phyloP scores from a whole-genome alignment of 176 grass and related monocot genomes.

The Dactylis glomerata region DNA sequence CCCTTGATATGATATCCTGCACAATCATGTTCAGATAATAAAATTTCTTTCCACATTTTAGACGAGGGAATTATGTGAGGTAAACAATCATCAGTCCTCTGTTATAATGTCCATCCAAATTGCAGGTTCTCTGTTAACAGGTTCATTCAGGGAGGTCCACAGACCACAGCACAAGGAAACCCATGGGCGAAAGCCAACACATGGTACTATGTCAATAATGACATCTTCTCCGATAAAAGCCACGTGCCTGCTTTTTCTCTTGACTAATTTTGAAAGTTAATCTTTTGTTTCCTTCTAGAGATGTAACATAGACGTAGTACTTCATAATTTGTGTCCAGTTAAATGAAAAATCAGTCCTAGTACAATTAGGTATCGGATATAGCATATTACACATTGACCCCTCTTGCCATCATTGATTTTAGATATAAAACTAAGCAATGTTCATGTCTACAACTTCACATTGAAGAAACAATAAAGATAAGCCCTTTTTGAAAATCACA shows the following conservation, averaged over 20 bases:
- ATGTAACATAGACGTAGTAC: background rate
- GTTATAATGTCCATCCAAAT: background rate
- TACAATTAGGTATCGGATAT: background rate
- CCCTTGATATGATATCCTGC: constrained; percentile 40
- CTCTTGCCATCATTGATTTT: background rate
- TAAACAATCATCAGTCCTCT: background rate
- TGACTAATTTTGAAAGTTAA: background rate
- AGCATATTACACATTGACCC: background rate
- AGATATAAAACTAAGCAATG: background rate
- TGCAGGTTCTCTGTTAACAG: background rate
- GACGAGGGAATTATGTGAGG: background rate
- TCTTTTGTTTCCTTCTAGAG: background rate
- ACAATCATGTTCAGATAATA: background rate
- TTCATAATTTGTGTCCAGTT: background rate
- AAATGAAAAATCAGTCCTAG: background rate
- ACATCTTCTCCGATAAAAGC: background rate
- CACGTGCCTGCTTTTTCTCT: background rate
- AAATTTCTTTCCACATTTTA: background rate
- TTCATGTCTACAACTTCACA: background rate
- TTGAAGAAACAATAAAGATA: background rate
- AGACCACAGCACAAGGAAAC: background rate
- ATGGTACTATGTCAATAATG: background rate
- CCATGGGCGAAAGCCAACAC: background rate
- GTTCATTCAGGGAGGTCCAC: background rate
- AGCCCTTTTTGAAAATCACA: background rate